A percentile compares a stretch with the other conserved stretches of the same genome.
These are phyloP conservation scores for Ceratocystis cubensis DNA, from an alignment of 2,329 filamentous ascomycete genomes.

Conservation along the genomic window DNA sequence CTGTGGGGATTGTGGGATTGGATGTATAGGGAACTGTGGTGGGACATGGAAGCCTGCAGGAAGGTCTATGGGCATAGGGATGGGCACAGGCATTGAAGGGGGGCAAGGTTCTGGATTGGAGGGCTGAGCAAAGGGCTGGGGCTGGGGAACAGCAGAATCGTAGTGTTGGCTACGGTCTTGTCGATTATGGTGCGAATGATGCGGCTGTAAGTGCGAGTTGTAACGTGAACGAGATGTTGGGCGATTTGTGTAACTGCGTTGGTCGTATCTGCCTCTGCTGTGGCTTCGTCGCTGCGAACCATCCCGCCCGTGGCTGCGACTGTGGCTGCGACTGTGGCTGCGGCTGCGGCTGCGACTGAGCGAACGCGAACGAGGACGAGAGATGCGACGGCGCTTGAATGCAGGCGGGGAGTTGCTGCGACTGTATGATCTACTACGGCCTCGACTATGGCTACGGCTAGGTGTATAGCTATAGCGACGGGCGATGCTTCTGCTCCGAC, in stretches of 20 bases:
- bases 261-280: neutral
- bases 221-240: constrained; percentile 23
- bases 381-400: constrained; percentile 12
- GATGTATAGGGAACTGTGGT: constrained; percentile 26
- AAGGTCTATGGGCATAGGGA: constrained; percentile 18
- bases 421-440: constrained; percentile 7
- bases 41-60: constrained; percentile 22
- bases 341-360: constrained; percentile 5
- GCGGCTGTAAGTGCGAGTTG: constrained; percentile 22
- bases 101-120: neutral
- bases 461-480: constrained; percentile 26
- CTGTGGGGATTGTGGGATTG: constrained; percentile 26
- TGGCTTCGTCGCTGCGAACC: neutral
- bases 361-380: neutral
- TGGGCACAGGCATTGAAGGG: neutral
- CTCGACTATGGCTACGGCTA: constrained; percentile 25
- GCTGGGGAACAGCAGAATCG: neutral
- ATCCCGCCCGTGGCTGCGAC: constrained; percentile 24
- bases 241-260: constrained; percentile 5
- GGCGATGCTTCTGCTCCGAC: constrained; percentile 26
- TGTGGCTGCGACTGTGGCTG: neutral
- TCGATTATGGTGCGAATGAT: neutral
- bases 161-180: neutral
- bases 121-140: constrained; percentile 14
- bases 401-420: constrained; percentile 1